These are phyloP conservation scores for Rhynchospora pubera DNA, from an alignment of 176 grass and related monocot genomes.

Conservation along the genomic window DNA sequence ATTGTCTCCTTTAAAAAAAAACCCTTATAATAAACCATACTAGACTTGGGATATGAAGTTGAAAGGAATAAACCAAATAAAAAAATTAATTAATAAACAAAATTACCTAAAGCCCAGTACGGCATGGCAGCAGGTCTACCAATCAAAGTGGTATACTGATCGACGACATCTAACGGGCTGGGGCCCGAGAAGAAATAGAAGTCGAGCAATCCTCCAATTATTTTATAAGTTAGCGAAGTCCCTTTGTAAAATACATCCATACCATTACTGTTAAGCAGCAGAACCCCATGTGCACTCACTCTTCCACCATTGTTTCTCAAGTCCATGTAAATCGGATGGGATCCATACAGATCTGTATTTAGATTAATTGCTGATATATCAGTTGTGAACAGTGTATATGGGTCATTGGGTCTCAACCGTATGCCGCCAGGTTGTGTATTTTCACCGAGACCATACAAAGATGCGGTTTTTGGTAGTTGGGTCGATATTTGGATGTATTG, in stretches of 20 bases:
- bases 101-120: conserved; percentile 81
- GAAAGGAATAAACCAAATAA: not conserved
- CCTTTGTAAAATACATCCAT: conserved; percentile 86
- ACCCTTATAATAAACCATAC: not conserved
- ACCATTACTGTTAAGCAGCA: conserved; percentile 90
- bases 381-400: conserved; percentile 78
- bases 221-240: conserved; percentile 70
- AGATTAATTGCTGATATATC: conserved; percentile 79
- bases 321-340: conserved; percentile 89
- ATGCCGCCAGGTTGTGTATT: conserved; percentile 79
- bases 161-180: conserved; percentile 54
- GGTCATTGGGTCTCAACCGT: conserved; percentile 65
- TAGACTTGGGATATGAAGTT: not conserved
- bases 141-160: conserved; percentile 80
- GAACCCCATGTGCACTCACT: conserved; percentile 64
- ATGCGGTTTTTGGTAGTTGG: conserved; percentile 39
- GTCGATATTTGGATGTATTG: conserved; percentile 85
- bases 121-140: conserved; percentile 86
- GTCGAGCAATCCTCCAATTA: conserved; percentile 77
- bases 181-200: conserved; percentile 91
- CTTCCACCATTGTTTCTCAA: conserved; percentile 39
- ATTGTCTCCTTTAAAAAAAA: not conserved
- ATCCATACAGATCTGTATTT: conserved; percentile 87
- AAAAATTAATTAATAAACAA: not conserved
- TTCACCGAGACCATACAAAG: conserved; percentile 86